phyloP scores from a whole-genome alignment of 2,329 filamentous ascomycete genomes.

The Neonectria magnoliae region DNA sequence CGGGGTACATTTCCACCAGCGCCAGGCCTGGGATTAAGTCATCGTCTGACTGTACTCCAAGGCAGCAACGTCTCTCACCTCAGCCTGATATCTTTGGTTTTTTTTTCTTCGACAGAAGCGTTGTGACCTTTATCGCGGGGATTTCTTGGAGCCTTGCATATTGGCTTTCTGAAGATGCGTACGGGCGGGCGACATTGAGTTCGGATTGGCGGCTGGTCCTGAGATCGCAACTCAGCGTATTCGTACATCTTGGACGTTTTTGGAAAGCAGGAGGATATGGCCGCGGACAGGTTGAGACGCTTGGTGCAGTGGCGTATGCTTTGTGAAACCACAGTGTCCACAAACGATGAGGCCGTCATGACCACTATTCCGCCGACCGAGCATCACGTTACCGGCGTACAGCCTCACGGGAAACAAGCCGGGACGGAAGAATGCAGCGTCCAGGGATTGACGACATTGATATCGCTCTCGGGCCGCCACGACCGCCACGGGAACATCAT shows the following conservation, averaged over 20 bases:
- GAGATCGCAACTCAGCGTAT: not conserved
- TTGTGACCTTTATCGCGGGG: not conserved
- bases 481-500: constrained; percentile 4
- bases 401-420: not conserved
- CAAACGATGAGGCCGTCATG: not conserved
- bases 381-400: not conserved
- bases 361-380: not conserved
- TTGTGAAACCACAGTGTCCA: constrained; percentile 4
- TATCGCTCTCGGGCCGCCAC: constrained; percentile 18
- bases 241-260: not conserved
- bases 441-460: constrained; percentile 16
- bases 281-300: constrained; percentile 9
- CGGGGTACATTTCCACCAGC: constrained; percentile 18
- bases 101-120: not conserved
- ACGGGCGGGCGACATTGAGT: constrained; percentile 5
- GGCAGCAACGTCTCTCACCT: not conserved
- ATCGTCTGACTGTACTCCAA: constrained; percentile 17
- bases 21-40: constrained; percentile 6
- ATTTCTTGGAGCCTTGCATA: not conserved
- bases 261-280: not conserved
- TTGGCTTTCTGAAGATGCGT: constrained; percentile 5
- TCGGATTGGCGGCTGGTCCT: not conserved
- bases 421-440: constrained; percentile 9
- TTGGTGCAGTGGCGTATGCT: constrained; percentile 11
- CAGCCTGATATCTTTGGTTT: constrained; percentile 4